Evolutionary conservation across 2,329 filamentous ascomycete species (phyloP), one percentile per base, ranked within the genome.

Genomic region (Ophiosphaerella narmari): DNA sequence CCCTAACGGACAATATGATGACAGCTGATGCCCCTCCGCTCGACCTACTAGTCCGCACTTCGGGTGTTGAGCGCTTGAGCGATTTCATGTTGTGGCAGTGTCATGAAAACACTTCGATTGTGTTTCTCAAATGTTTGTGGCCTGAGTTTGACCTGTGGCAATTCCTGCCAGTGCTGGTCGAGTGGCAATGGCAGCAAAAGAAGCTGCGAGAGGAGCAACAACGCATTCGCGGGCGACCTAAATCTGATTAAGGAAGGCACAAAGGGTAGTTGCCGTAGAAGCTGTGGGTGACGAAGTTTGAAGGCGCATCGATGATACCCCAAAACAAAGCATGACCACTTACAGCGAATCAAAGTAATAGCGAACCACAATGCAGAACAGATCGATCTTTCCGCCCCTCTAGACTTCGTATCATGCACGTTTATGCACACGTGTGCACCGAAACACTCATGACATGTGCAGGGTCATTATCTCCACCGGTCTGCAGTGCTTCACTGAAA

Each of bases 51-150:
- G 83, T 99, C 43, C 86, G 94, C 43, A 99, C 94, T 4, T 97
- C 91, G 55, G 93, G 92, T 24, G 94, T 99, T 12, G 88, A 92
- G 73, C 84, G 94, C 41, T 78, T 99, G 51, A 97, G 91, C 68
- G 94, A 99, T 72, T 99, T 97, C 66, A 94, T 99, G 92, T 85
- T 99, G 31, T 99, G 94, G 94, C 94, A 99, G 75, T 94, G 90
- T 65, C 92, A 97, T 68, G 85, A 96, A 68, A 82, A 93, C 57
- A 97, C 94, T 0, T 89, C 96, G 52, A 88, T 99, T 57, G 90
- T 95, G 52, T 99, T 97, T 70, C 76, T 97, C 48, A 84, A 96
- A 64, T 94, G 90, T 58, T 80, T 96, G 55, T 99, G 94, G 94
- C 94, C 94, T 2, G 91, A 97, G 56, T 97, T 99, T 64, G 91